A percentile compares a stretch with the other conserved stretches of the same genome.
phyloP scores from a whole-genome alignment of 2,329 filamentous ascomycete genomes.

The Ambrosiella beaveri region DNA sequence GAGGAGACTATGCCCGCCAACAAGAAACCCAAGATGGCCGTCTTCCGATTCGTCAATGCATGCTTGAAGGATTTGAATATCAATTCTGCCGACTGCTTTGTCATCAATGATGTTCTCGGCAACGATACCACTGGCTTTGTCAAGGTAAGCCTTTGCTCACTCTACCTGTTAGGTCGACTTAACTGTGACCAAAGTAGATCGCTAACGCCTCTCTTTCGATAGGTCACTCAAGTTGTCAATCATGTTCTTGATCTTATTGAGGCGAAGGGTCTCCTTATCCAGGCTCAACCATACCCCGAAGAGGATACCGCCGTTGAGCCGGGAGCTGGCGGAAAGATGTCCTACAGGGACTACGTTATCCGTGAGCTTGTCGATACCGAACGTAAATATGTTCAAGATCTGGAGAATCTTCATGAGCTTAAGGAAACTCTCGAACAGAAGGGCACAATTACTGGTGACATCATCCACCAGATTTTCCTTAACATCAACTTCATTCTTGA shows the following conservation, averaged over 20 bases:
- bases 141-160: slow-evolving; percentile 41
- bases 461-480: slow-evolving; percentile 85
- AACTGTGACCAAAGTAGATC: background rate
- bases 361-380: slow-evolving; percentile 88
- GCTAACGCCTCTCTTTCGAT: slow-evolving; percentile 4
- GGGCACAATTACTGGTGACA: slow-evolving; percentile 73
- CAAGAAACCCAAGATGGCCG: slow-evolving; percentile 70
- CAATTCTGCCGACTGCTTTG: slow-evolving; percentile 67
- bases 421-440: slow-evolving; percentile 82
- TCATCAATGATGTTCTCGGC: slow-evolving; percentile 78
- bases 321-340: slow-evolving; percentile 47
- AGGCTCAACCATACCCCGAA: slow-evolving; percentile 40
- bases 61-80: slow-evolving; percentile 72
- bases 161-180: background rate
- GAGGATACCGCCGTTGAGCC: slow-evolving; percentile 27
- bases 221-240: slow-evolving; percentile 80
- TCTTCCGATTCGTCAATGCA: slow-evolving; percentile 83
- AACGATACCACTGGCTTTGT: slow-evolving; percentile 95
- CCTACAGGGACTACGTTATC: slow-evolving; percentile 69
- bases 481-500: slow-evolving; percentile 92
- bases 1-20: slow-evolving; percentile 47
- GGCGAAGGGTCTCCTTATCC: slow-evolving; percentile 53
- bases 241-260: slow-evolving; percentile 77
- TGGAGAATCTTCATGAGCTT: slow-evolving; percentile 82
- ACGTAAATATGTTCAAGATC: slow-evolving; percentile 91